Evolutionary conservation across 2,329 filamentous ascomycete species (phyloP).

Genomic region (Microthyrium microscopicum): DNA sequence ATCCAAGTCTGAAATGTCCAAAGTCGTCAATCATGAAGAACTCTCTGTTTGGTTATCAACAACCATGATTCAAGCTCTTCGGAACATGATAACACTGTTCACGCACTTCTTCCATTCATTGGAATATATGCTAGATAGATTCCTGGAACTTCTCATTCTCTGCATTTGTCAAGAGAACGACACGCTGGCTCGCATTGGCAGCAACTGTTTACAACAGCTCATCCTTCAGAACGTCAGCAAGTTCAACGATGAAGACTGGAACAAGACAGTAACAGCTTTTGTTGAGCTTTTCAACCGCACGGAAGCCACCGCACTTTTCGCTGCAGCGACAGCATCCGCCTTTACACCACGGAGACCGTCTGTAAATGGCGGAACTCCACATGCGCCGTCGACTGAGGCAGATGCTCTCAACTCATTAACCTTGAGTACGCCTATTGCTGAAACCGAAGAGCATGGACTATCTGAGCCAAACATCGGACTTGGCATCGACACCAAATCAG

Average conservation of each 20-base stretch:
- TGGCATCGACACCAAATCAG: constrained; percentile 16
- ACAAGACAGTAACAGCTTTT: constrained; percentile 86
- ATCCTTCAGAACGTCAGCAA: constrained; percentile 94
- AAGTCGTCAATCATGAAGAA: constrained; percentile 89
- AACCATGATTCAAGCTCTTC: constrained; percentile 95
- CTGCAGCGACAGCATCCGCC: constrained; percentile 45
- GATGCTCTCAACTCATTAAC: constrained; percentile 18
- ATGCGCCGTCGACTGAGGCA: constrained; percentile 12
- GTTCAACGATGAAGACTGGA: constrained; percentile 76
- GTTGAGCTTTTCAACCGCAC: constrained; percentile 90
- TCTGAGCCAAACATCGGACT: constrained; percentile 27
- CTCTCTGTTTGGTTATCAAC: constrained; percentile 97
- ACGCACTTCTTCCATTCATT: constrained; percentile 95
- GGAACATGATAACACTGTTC: constrained; percentile 97
- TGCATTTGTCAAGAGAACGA: constrained; percentile 99
- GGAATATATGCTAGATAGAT: constrained; percentile 97
- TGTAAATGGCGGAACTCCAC: constrained; percentile 29
- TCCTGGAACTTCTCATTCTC: constrained; percentile 79
- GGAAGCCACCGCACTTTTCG: constrained; percentile 89
- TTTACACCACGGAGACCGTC: constrained; percentile 29
- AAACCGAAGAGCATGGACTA: constrained; percentile 13
- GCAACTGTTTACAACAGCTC: constrained; percentile 91
- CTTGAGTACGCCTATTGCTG: constrained; percentile 13
- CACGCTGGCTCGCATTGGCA: constrained; percentile 92
- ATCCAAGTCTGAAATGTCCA: constrained; percentile 90